Evolutionary conservation across 1,139 yeast genomes (phyloP).

Genomic region (Saccharomycopsis crataegensis): DNA sequence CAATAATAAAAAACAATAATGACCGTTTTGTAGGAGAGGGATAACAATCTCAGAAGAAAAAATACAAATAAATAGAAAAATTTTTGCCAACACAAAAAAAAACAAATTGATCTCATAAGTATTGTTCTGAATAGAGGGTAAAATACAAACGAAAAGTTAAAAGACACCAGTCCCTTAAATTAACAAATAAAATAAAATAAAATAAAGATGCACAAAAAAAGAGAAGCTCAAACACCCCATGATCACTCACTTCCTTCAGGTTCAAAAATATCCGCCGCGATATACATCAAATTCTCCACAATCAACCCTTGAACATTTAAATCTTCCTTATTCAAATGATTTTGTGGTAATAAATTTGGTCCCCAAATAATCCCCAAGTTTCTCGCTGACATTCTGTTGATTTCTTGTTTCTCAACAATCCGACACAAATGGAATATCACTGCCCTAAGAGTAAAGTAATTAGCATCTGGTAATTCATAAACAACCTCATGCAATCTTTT

Average conservation of each 20-base stretch:
- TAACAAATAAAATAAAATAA: too few species aligned
- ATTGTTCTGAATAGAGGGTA: too few species aligned
- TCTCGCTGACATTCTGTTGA: constrained; percentile 74
- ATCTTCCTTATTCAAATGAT: constrained; percentile 54
- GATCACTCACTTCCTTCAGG: constrained; percentile 33
- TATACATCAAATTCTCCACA: constrained; percentile 73
- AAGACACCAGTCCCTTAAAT: too few species aligned
- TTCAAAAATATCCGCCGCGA: constrained; percentile 85
- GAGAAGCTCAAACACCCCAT: too few species aligned
- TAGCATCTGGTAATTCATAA: constrained; percentile 87
- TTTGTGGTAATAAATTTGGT: constrained; percentile 60
- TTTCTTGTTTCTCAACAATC: constrained; percentile 54
- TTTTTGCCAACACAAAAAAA: too few species aligned
- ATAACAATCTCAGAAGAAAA: too few species aligned
- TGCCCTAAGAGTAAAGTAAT: constrained; percentile 83
- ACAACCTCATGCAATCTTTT: constrained; percentile 83
- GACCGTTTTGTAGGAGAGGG: too few species aligned
- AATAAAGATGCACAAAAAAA: too few species aligned
- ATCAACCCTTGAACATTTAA: constrained; percentile 75
- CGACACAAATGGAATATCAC: constrained; percentile 77
- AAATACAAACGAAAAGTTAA: too few species aligned
- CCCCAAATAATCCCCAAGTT: constrained; percentile 91
- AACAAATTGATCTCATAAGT: too few species aligned
- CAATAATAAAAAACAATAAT: too few species aligned
- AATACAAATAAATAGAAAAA: too few species aligned